phyloP scores from a whole-genome alignment of 257 asterid species.

The Solanum pinnatisectum region DNA sequence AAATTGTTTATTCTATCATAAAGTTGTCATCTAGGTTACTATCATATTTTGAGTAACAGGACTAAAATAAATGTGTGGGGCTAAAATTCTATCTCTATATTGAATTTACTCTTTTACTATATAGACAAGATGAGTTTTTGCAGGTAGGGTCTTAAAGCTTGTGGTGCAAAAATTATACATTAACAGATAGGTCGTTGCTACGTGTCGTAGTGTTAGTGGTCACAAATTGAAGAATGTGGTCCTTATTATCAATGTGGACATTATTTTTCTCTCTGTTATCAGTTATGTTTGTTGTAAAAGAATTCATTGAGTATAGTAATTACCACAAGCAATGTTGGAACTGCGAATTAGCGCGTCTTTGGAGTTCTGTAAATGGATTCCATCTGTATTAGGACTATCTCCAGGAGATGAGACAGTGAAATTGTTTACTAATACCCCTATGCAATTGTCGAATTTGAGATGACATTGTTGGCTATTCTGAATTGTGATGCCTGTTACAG shows the following conservation, averaged over 20 bases:
- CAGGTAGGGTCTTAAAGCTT: constrained; percentile 6
- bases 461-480: constrained; percentile 82
- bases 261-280: background rate
- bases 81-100: background rate
- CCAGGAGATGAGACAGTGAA: constrained; percentile 68
- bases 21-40: background rate
- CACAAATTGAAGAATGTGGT: constrained; percentile 9
- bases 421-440: constrained; percentile 66
- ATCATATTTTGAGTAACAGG: background rate
- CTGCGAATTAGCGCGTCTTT: constrained; percentile 66
- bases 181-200: constrained; percentile 12
- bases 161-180: constrained; percentile 15
- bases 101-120: background rate
- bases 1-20: background rate
- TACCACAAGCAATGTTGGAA: constrained; percentile 73
- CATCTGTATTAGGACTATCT: constrained; percentile 89
- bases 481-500: constrained; percentile 73
- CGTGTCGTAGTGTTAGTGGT: constrained; percentile 16
- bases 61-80: constrained; percentile 3
- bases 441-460: constrained; percentile 72
- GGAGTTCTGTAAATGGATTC: constrained; percentile 86
- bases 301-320: background rate
- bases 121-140: constrained; percentile 11
- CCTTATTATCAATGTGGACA: constrained; percentile 20
- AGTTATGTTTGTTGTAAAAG: background rate